Evolutionary conservation across 1,284 basidiomycete species (phyloP).

Genomic region (Ceratobasidium sp.): DNA sequence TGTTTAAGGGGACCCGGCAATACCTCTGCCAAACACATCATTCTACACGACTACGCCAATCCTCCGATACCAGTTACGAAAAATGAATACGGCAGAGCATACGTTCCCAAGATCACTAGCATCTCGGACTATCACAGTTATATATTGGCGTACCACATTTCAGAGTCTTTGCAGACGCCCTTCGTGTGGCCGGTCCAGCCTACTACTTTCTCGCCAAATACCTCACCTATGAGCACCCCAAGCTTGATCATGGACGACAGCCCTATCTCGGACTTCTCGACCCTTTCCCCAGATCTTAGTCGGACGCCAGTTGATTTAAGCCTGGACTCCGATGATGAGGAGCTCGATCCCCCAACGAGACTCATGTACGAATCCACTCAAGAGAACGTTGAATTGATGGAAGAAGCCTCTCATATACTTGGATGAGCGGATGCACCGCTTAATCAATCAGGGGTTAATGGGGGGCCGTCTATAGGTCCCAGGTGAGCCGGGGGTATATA

Average conservation of each 20-base stretch:
- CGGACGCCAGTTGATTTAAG: background rate
- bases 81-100: background rate
- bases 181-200: background rate
- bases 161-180: background rate
- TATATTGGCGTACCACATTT: background rate
- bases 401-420: no score
- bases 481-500: no score
- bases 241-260: background rate
- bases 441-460: no score
- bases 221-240: background rate
- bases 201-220: background rate
- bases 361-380: no score
- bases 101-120: background rate
- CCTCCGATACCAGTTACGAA: background rate
- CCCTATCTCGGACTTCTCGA: background rate
- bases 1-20: background rate
- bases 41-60: conserved; percentile 1
- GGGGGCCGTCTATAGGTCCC: no score
- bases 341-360: no score
- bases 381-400: no score
- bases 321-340: no score
- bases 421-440: no score
- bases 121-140: conserved; percentile 16
- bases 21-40: background rate
- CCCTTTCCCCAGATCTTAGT: background rate